A percentile compares a stretch with the other conserved stretches of the same genome.
phyloP scores from a whole-genome alignment of 805 yeast species.

The Tetrapisispora namnaoensis region DNA sequence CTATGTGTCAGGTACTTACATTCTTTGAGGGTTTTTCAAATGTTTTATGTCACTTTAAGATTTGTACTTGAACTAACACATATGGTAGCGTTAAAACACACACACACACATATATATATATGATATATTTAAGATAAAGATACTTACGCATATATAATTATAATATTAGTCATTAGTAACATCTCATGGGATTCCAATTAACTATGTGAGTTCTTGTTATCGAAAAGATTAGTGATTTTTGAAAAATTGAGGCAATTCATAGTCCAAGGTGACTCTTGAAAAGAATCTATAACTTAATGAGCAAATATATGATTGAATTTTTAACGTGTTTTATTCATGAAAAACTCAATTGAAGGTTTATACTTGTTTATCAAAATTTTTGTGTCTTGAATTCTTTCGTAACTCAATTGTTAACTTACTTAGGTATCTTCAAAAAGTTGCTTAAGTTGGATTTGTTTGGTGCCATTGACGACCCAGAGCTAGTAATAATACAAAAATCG shows the following conservation, averaged over 20 bases:
- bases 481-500: background rate
- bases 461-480: background rate
- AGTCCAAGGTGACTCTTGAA: background rate
- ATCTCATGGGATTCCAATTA: background rate
- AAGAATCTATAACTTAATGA: too few species aligned
- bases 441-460: too few species aligned
- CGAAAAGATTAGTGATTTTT: background rate
- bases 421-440: too few species aligned
- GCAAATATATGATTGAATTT: too few species aligned
- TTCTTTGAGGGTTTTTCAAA: background rate
- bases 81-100: too few species aligned
- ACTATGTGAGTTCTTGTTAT: background rate
- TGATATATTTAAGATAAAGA: background rate
- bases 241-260: background rate
- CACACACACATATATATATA: too few species aligned
- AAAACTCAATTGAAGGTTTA: too few species aligned
- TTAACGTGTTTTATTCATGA: too few species aligned
- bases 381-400: too few species aligned
- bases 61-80: background rate
- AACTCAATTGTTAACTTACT: too few species aligned
- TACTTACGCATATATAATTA: background rate
- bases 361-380: too few species aligned
- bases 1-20: background rate
- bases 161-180: too few species aligned
- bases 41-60: background rate